Percentiles rank a stretch among this genome's conserved stretches.
These are phyloP conservation scores for Monosporozyma aerobia DNA, from an alignment of 805 yeast species.

Conservation along the genomic window DNA sequence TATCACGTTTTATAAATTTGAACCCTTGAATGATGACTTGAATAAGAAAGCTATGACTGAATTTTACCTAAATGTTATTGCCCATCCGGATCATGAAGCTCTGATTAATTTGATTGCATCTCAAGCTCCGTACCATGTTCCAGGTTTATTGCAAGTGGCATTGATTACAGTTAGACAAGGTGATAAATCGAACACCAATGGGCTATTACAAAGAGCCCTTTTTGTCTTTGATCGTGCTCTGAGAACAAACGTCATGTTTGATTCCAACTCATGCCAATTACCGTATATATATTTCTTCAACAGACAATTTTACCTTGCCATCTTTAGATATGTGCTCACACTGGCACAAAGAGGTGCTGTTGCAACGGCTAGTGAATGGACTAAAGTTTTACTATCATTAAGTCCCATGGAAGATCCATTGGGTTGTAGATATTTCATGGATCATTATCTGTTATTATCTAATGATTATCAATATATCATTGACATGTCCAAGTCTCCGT, in stretches of 20 bases:
- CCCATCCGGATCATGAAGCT: conserved; percentile 74
- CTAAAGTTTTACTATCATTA: conserved; percentile 59
- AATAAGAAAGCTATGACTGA: conserved; percentile 31
- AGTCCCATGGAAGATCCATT: conserved; percentile 75
- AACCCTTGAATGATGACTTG: conserved; percentile 30
- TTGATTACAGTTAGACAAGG: conserved; percentile 69
- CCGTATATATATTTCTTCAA: conserved; percentile 71
- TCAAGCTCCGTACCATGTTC: conserved; percentile 63
- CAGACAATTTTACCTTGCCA: conserved; percentile 64
- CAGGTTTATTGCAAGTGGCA: conserved; percentile 71
- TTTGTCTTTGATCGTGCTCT: conserved; percentile 74
- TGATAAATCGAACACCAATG: conserved; percentile 57
- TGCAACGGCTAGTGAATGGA: conserved; percentile 66
- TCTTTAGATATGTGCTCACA: conserved; percentile 62
- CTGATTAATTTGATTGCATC: conserved; percentile 46
- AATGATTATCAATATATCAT: conserved; percentile 56
- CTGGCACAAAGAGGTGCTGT: conserved; percentile 71
- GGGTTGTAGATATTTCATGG: conserved; percentile 77
- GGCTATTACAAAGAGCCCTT: conserved; percentile 65
- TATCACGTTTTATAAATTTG: conserved; percentile 51
- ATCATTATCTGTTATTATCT: conserved; percentile 61
- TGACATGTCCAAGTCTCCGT: conserved; percentile 46
- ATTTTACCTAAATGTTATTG: conserved; percentile 56
- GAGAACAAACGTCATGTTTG: conserved; percentile 48
- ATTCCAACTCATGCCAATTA: conserved; percentile 47